Evolutionary conservation across 116 monocot species (phyloP), one percentile per base, ranked within the genome.

Genomic region (Zostera marina): DNA sequence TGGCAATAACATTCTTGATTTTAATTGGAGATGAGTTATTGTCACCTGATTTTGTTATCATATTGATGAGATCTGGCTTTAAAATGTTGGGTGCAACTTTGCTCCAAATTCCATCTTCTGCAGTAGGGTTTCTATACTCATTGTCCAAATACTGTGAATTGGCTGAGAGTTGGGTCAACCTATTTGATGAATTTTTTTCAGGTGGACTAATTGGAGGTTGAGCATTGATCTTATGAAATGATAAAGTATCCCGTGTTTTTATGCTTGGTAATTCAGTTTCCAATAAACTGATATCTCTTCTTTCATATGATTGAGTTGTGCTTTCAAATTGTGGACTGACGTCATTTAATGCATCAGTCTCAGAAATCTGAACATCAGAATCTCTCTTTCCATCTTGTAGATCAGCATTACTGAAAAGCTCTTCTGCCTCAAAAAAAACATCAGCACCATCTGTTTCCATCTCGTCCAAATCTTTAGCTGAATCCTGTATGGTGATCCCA

Each of bases 361-460:
- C 39, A 68, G 58, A 41, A 42, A 62, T 45, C 10, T 63, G 58
- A 48, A 70, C 21, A 70, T 76, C 80, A 48, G 21, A 54, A 72
- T 84, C 79, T 42, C 47, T 67, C 21, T 56, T 66, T 53, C 67
- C 79, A 44, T 91, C 85, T 41, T 78, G 72, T 60, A 65, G 82
- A 41, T 96, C 96, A 47, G 72, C 66, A 76, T 68, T 78, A 55
- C 86, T 83, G 60, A 90, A 86, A 26, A 87, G 86, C 58, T 98
- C 98, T 70, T 90, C 91, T 67, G 87, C 91, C 69, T 98, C 98
- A 70, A 90, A 98, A 62, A 98, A 98, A 60, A 82, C 96, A 45
- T 96, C 96, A 0, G 12, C 19, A 38, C 21, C 22, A 52, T 56
- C 56, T 63, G 47, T 72, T 62, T 85, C 85, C 17, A 64, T 67